Base-by-base conservation (phyloP, 352 stramenopile species). In the Hyaloperonospora brassicae region DNA sequence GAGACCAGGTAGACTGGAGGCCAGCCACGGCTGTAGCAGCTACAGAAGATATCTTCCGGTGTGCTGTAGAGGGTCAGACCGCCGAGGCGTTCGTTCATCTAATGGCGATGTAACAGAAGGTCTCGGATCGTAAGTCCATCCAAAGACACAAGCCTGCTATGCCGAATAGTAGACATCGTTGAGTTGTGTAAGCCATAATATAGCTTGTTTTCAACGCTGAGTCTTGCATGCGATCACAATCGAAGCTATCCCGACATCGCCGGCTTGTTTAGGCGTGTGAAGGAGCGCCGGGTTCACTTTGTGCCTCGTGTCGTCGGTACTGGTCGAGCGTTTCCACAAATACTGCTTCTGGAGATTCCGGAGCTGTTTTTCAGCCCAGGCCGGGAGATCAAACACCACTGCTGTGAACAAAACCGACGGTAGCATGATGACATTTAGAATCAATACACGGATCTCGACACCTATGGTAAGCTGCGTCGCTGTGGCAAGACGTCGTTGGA, bases 251-350 rank as follows among this genome's bases (percentile, higher is more conserved):
- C 27, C 27, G 4, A 34, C 27, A 34, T 8, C 27, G 27, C 27
- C 27, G 4, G 27, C 27, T 34, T 34, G 4, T 34, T 9, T 4
- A 4, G 27, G 91, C 74, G 45, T 21, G 36, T 14, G n/a, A 14
- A 44, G 4, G 2, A 44, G 39, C 10, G 12, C 39, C 1, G 39
- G 39, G 10, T 22, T 25, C 13, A 44, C 24, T 23, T 44, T 44
- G 24, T 44, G 39, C 9, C 39, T 12, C 5, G 14, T 10, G 4
- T 12, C 17, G 1, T 24, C 39, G 1, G 14, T 9, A 44, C 17
- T 24, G 3, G 14, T 44, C 2, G 39, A 22, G 1, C 24, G 39
- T 25, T n/a, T 22, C 39, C 39, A 44, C 4, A 44, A 2, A 44
- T 24, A 44, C 10, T 24, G 39, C 17, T 44, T 23, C 24, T 44